phyloP scores from a whole-genome alignment of 306 rosid genomes.

The Pachyrhizus erosus region DNA sequence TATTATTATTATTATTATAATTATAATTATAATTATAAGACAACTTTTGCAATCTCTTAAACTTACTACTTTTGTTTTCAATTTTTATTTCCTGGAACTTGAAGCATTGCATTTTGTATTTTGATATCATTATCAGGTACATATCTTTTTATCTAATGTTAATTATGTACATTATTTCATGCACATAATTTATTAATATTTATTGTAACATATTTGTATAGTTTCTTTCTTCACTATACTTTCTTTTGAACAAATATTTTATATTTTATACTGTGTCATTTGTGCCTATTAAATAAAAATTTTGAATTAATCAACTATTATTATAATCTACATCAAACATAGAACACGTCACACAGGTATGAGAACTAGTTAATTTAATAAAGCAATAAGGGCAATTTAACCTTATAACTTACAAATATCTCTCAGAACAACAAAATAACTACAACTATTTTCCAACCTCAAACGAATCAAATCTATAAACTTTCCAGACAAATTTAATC shows the following conservation, averaged over 20 bases:
- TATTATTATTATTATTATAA: no score
- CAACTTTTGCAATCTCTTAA: no score
- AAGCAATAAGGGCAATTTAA: neutral
- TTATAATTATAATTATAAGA: no score
- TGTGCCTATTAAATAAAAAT: neutral
- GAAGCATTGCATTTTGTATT: no score
- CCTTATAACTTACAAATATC: neutral
- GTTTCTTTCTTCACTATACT: neutral
- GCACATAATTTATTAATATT: neutral
- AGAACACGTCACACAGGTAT: neutral
- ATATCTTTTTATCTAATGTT: no score
- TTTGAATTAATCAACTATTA: neutral
- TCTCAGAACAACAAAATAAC: neutral
- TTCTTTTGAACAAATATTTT: neutral
- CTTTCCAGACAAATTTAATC: neutral
- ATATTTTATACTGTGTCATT: neutral
- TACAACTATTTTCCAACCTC: neutral
- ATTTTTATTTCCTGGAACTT: no score
- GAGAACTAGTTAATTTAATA: neutral
- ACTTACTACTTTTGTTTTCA: no score
- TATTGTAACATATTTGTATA: neutral
- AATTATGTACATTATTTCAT: neutral
- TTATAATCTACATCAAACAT: neutral
- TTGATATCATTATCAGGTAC: no score
- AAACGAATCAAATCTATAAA: neutral